These are phyloP conservation scores for Fusarium sp. DNA, from an alignment of 2,329 filamentous ascomycete genomes.

Conservation along the genomic window DNA sequence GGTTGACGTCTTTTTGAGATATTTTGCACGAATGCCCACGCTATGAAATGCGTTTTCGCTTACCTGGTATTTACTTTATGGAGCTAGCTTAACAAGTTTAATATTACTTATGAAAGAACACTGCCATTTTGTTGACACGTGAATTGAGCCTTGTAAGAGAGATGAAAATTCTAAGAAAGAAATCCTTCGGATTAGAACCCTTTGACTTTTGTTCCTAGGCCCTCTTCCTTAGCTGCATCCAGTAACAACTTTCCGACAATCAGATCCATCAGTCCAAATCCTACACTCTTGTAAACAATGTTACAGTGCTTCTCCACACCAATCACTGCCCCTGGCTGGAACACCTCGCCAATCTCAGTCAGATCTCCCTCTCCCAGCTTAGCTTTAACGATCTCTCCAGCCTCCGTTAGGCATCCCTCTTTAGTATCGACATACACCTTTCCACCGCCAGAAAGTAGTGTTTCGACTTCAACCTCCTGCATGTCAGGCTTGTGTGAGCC, in stretches of 20 bases:
- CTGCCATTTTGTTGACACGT: rapidly evolving
- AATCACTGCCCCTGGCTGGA: rapidly evolving
- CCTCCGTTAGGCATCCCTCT: background rate
- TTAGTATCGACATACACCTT: background rate
- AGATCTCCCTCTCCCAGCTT: background rate
- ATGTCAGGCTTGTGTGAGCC: background rate
- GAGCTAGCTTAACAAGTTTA: constrained; percentile 1
- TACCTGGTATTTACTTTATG: background rate
- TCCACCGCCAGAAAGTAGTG: background rate
- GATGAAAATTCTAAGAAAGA: rapidly evolving
- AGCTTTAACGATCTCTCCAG: background rate
- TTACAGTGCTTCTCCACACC: background rate
- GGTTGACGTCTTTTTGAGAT: background rate
- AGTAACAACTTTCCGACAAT: background rate
- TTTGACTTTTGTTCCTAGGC: background rate
- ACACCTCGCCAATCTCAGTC: background rate
- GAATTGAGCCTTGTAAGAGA: rapidly evolving
- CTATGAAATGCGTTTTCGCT: background rate
- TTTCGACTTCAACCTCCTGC: background rate
- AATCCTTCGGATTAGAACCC: background rate
- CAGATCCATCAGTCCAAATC: background rate
- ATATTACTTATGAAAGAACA: background rate
- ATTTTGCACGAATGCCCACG: no score
- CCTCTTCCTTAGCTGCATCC: background rate
- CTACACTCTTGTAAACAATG: background rate